Base-by-base conservation (phyloP, 352 stramenopile genomes). In the Globisporangium orthogonon region DNA sequence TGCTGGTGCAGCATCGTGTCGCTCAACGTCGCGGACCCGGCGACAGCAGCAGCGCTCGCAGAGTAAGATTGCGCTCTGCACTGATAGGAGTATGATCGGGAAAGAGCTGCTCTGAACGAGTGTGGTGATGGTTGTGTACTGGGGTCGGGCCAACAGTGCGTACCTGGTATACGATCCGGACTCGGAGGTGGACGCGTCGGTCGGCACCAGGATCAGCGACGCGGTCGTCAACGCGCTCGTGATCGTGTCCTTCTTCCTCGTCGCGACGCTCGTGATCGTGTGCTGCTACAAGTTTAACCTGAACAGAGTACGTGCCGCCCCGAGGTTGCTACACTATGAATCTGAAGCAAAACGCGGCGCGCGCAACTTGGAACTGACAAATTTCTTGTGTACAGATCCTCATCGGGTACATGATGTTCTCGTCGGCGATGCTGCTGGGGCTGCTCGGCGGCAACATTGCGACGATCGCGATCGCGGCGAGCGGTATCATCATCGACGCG, bases 221-320 rank as follows among this genome's bases (percentile, higher is more conserved):
- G 83, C 85, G 11, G 44, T 97, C 18, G 66, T 96, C 48, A 97
- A 97, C 59, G 87, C 89, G 7, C 63, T 97, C 17, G 86, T 82
- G 53, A 96, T 97, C 54, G 87, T 97, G 30, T 83, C 76, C 29
- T 90, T 97, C 46, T 96, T 97, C 48, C 70, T 91, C 11, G 74
- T 91, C 49, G 85, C 86, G 46, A 97, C 89, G 33, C 96, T 97
- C 50, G 71, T 94, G 7, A 95, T 97, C 58, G 89, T 96, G 17
- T 79, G 86, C 46, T 91, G 87, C 64, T 97, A 96, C 77, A 95
- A 95, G 52, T 93, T 89, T 65, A 92, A 94, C 59, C 91, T 92
- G 58, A 91, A 81, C 40, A 79, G 66, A 54, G 87, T 94, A 35
- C 18, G 53, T 45, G 52, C 4, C 5, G 54, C 52, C 33, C 23